Conservation (phyloP, 2,329 filamentous ascomycete genomes). For the Aspergillus ustus region DNA sequence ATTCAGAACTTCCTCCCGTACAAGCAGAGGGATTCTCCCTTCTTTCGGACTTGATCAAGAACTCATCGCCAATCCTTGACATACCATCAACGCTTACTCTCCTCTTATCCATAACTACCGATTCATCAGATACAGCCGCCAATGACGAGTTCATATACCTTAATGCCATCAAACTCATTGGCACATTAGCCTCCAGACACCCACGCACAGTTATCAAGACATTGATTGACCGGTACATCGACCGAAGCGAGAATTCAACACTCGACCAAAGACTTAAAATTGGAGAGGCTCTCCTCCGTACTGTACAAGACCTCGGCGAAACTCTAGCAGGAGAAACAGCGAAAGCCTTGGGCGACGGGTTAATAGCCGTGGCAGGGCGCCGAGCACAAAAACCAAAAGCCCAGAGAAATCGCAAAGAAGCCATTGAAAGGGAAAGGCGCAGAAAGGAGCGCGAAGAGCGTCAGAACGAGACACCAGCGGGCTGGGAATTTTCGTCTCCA, state of each 20-base stretch:
- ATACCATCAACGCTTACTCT: slow-evolving; percentile 48
- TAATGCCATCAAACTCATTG: slow-evolving; percentile 48
- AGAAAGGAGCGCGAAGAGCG: slow-evolving; percentile 35
- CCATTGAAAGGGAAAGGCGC: slow-evolving; percentile 33
- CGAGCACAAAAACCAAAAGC: slow-evolving; percentile 43
- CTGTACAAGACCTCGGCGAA: slow-evolving; percentile 46
- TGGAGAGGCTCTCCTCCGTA: slow-evolving; percentile 47
- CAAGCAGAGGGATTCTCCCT: slow-evolving; percentile 50
- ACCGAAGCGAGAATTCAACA: slow-evolving; percentile 40
- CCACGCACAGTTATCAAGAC: slow-evolving; percentile 47
- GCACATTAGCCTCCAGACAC: slow-evolving; percentile 45
- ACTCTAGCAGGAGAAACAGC: slow-evolving; percentile 44
- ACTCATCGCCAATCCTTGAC: slow-evolving; percentile 48
- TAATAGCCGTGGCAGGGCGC: slow-evolving; percentile 46
- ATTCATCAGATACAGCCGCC: slow-evolving; percentile 34
- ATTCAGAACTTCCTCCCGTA: slow-evolving; percentile 46
- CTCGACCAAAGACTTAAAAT: slow-evolving; percentile 48
- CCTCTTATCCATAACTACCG: slow-evolving; percentile 45
- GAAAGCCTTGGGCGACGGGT: slow-evolving; percentile 43
- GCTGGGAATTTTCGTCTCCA: slow-evolving; percentile 35
- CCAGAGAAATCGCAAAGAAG: slow-evolving; percentile 34
- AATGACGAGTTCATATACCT: slow-evolving; percentile 51
- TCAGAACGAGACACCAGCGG: slow-evolving; percentile 34
- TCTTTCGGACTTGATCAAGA: slow-evolving; percentile 44
- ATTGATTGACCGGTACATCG: slow-evolving; percentile 46